These are phyloP conservation scores for Linnemannia hyalina DNA, from an alignment of 192 early-diverging fungal genomes.

Conservation along the genomic window DNA sequence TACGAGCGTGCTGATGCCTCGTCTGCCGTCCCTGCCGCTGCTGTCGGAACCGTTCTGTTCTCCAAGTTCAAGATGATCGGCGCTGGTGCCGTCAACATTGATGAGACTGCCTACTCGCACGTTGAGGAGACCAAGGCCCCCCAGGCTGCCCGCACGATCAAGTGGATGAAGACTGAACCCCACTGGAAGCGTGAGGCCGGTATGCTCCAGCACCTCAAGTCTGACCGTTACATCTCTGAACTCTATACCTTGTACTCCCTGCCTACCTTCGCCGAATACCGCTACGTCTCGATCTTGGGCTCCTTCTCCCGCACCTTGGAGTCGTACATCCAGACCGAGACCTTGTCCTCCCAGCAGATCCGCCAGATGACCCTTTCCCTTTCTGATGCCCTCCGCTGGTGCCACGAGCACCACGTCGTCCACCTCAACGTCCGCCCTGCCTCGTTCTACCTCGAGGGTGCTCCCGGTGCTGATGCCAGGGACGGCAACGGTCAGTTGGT, in stretches of 20 bases:
- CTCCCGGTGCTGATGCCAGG: constrained; percentile 29
- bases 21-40: constrained; percentile 41
- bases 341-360: constrained; percentile 28
- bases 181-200: constrained; percentile 59
- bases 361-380: constrained; percentile 47
- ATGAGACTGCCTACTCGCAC: constrained; percentile 42
- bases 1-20: constrained; percentile 55
- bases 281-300: constrained; percentile 50
- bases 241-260: constrained; percentile 53
- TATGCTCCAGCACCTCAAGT: constrained; percentile 57
- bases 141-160: constrained; percentile 44
- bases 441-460: constrained; percentile 53
- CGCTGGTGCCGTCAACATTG: constrained; percentile 48
- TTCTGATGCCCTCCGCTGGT: constrained; percentile 56
- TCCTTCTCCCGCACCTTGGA: constrained; percentile 48
- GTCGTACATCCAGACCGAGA: constrained; percentile 44
- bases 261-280: constrained; percentile 54
- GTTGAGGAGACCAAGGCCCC: constrained; percentile 49
- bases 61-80: constrained; percentile 57
- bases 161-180: constrained; percentile 56
- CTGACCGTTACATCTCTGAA: constrained; percentile 51
- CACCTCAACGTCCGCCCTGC: constrained; percentile 55
- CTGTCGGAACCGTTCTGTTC: constrained; percentile 45
- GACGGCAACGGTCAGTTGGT: constrained; percentile 38
- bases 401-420: constrained; percentile 57